These are phyloP conservation scores for Tetrapisispora phaffii DNA, from an alignment of 805 yeast genomes.

Conservation along the genomic window DNA sequence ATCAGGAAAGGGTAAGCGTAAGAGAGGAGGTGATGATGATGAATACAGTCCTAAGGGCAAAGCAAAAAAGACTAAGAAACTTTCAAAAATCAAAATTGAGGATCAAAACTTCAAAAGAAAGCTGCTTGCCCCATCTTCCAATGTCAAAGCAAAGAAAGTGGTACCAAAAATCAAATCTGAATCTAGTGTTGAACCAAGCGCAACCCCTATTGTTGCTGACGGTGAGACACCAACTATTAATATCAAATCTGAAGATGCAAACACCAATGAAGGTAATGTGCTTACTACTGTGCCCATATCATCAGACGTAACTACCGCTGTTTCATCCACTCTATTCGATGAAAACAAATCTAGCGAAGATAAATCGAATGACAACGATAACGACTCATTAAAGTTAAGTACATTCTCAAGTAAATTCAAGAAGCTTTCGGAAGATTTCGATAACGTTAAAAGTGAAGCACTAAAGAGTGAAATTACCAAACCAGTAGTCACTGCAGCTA, in stretches of 20 bases:
- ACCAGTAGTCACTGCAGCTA: neutral
- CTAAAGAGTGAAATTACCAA: slow-evolving; percentile 1
- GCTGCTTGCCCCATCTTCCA: slow-evolving; percentile 19
- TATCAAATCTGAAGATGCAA: slow-evolving; percentile 4
- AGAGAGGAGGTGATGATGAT: slow-evolving; percentile 22
- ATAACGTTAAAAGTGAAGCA: slow-evolving; percentile 7
- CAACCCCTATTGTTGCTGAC: slow-evolving; percentile 1
- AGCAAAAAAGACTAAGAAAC: slow-evolving; percentile 14
- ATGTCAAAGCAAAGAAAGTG: slow-evolving; percentile 17
- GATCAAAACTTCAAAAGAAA: slow-evolving; percentile 22
- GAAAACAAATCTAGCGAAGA: slow-evolving; percentile 5
- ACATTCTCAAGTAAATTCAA: slow-evolving; percentile 26
- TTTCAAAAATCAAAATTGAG: slow-evolving; percentile 19
- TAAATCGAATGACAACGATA: slow-evolving; percentile 5
- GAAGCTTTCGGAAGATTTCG: slow-evolving; percentile 24
- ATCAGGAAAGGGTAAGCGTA: slow-evolving; percentile 27
- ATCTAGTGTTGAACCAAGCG: slow-evolving; percentile 2
- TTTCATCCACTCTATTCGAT: slow-evolving; percentile 17
- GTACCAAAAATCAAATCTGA: slow-evolving; percentile 3
- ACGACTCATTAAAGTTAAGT: slow-evolving; percentile 12
- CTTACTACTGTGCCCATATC: neutral
- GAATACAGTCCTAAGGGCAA: slow-evolving; percentile 18
- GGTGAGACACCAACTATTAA: neutral
- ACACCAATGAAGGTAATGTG: neutral
- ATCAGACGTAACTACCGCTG: neutral